Evolutionary conservation across 2,329 filamentous ascomycete genomes (phyloP).

Genomic region (Cladosporium colombiae): DNA sequence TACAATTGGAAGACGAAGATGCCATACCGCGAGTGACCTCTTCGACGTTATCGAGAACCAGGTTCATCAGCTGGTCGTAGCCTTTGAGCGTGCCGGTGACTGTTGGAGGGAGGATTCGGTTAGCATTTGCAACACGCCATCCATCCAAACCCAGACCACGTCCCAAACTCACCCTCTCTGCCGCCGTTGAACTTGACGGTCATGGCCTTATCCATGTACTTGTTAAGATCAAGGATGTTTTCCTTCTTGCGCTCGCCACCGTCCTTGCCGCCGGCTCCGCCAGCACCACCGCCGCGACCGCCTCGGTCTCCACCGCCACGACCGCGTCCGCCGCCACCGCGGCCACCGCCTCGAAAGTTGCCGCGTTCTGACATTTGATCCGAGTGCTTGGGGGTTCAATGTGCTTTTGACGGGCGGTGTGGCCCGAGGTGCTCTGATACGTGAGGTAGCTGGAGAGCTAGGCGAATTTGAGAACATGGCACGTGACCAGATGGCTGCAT

Average conservation of each 20-base stretch:
- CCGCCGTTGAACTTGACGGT: slow-evolving; percentile 96
- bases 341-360: slow-evolving; percentile 48
- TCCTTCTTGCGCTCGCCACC: slow-evolving; percentile 79
- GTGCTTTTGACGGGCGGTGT: slow-evolving; percentile 5
- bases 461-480: slow-evolving; percentile 1
- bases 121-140: background rate
- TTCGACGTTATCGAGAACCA: slow-evolving; percentile 91
- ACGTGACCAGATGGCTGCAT: background rate
- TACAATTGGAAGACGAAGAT: background rate
- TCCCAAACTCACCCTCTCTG: slow-evolving; percentile 66
- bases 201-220: slow-evolving; percentile 97
- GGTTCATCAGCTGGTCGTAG: slow-evolving; percentile 96
- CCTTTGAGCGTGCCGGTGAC: slow-evolving; percentile 89
- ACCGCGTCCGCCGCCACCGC: slow-evolving; percentile 42
- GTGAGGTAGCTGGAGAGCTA: background rate
- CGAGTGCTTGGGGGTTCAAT: background rate
- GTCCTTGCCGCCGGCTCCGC: slow-evolving; percentile 35
- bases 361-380: slow-evolving; percentile 57
- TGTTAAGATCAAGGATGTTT: slow-evolving; percentile 91
- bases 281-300: slow-evolving; percentile 45
- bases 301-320: slow-evolving; percentile 42
- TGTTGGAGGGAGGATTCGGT: slow-evolving; percentile 41
- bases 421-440: background rate
- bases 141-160: background rate
- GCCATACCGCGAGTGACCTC: slow-evolving; percentile 80